Conservation (phyloP, 208 protist genomes). For the Wallacemonas rigidus region DNA sequence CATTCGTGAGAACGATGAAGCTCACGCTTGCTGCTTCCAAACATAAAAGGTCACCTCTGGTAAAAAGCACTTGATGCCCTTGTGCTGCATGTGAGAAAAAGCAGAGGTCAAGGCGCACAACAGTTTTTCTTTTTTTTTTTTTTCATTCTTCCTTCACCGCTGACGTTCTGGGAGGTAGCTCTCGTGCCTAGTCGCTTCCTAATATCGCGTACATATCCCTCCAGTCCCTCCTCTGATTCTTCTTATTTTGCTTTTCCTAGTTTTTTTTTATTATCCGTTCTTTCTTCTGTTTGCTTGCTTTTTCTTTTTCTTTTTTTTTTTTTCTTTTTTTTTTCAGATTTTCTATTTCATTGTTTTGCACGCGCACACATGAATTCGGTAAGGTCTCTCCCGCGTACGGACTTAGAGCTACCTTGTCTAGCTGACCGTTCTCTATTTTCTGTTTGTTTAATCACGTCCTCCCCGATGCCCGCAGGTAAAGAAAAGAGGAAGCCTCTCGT, state of each 20-base stretch:
- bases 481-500: no score
- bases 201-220: not conserved
- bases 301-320: not conserved
- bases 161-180: no score
- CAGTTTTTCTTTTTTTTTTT: not conserved
- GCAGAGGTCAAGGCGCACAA: not conserved
- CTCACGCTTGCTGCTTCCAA: no score
- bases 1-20: no score
- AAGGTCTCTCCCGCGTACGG: no score
- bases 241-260: constrained; percentile 5
- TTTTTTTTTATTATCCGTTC: constrained; percentile 20
- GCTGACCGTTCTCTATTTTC: no score
- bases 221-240: not conserved
- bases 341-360: not conserved
- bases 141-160: not conserved
- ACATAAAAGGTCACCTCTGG: no score
- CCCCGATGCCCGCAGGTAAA: no score
- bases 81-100: not conserved
- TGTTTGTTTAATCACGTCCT: no score
- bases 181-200: not conserved
- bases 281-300: constrained; percentile 12
- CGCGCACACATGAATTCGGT: no score
- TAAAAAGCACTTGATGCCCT: no score
- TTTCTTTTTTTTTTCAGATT: not conserved
- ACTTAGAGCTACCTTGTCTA: no score